phyloP scores from a whole-genome alignment of 805 yeast species.

The Debaryomyces castellii region DNA sequence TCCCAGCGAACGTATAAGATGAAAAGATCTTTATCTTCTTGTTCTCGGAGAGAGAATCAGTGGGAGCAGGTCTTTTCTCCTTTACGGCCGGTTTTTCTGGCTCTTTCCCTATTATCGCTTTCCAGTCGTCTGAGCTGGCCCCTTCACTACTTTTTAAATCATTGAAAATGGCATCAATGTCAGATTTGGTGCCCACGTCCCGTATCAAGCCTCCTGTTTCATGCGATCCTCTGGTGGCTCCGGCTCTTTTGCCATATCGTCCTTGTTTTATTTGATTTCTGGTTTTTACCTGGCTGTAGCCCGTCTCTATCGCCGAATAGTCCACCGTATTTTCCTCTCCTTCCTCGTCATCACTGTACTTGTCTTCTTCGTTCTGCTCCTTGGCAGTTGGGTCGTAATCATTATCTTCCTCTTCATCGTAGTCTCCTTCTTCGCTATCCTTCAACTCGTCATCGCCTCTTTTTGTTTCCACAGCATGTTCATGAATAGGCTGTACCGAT shows the following conservation, averaged over 20 bases:
- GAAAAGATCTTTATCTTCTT: slow-evolving; percentile 71
- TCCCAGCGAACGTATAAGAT: slow-evolving; percentile 88
- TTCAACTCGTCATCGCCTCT: background rate
- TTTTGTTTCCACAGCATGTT: background rate
- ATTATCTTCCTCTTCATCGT: slow-evolving; percentile 31
- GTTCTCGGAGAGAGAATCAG: slow-evolving; percentile 17
- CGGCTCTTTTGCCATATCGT: slow-evolving; percentile 1
- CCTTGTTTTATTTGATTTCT: slow-evolving; percentile 60
- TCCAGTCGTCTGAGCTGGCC: slow-evolving; percentile 11
- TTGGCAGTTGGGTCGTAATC: slow-evolving; percentile 29
- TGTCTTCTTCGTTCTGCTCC: slow-evolving; percentile 12
- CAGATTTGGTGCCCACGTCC: slow-evolving; percentile 13
- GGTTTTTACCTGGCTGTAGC: slow-evolving; percentile 62
- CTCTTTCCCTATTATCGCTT: slow-evolving; percentile 3
- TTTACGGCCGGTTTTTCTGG: slow-evolving; percentile 3
- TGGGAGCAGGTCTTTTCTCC: background rate
- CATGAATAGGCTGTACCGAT: background rate
- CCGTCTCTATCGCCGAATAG: slow-evolving; percentile 55
- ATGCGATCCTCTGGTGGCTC: slow-evolving; percentile 10
- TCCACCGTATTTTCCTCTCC: slow-evolving; percentile 34
- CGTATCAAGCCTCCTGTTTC: slow-evolving; percentile 12
- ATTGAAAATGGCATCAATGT: slow-evolving; percentile 33
- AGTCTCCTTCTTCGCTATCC: slow-evolving; percentile 16
- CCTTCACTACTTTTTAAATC: slow-evolving; percentile 20
- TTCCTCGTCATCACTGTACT: slow-evolving; percentile 25